Evolutionary conservation across 805 yeast genomes (phyloP), one percentile per base, ranked within the genome.

Genomic region (Teunomyces gatunensis): DNA sequence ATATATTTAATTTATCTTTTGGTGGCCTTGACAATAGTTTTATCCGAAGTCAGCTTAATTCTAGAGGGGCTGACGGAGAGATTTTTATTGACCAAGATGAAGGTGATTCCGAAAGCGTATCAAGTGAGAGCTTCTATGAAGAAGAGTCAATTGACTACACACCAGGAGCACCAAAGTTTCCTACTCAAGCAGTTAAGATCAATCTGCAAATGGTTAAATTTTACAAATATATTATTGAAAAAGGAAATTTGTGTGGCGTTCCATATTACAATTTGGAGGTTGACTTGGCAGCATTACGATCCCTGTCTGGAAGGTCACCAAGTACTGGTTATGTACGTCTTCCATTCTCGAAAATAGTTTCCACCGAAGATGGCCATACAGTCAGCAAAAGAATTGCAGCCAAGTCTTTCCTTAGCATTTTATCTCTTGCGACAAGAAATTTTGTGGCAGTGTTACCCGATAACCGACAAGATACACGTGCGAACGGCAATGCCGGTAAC

Each of bases 381-480:
- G 57, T 64, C 7, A 46, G 50, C 12, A 48, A 58, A 46, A 52
- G 51, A 27, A 51, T 64, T 27, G 71, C 64, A 6, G 64, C 63
- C 12, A 64, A 55, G 35, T 57, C 70, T 9, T 64, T 68, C 45
- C 46, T 61, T 0, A 60, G 64, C 43, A 35, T 67, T 2, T 50
- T 67, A 13, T 53, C 61, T 17, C 52, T 68, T 17, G 67, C 68
- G 0, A 54, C 61, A 4, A 21, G 29, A 23, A 37, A 37, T 13
- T 23, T 37, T 21, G 40, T 37, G 12, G 40, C 40, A 17, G 21
- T 36, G 6, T 12, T 37, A 23, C 28, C 12, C 10, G 29, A 37
- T n/a, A 15, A 3, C 5, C 18, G 3, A 1, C 34, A 12, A 37
- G 21, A 37, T n/a, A 3, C 28, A 21, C 28, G 15, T 10, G 12